Conservation (phyloP, 1,139 yeast genomes). For the Taiozyma onychis region DNA sequence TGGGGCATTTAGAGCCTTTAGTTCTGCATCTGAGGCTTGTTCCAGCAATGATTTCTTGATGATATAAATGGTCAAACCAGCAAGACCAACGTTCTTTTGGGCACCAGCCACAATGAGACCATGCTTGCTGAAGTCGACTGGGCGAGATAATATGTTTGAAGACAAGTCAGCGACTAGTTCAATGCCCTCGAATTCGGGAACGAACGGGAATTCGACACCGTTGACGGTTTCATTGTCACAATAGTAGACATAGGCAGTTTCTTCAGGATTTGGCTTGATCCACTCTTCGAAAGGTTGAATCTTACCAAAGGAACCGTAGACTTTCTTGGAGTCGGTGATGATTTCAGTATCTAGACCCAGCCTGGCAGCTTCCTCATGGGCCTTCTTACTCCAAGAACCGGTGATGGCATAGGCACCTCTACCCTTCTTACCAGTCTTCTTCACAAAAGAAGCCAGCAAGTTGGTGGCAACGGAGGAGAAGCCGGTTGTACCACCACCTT, state of each 20-base stretch:
- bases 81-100: constrained; percentile 94
- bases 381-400: constrained; percentile 90
- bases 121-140: constrained; percentile 73
- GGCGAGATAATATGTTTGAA: constrained; percentile 80
- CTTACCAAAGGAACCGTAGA: constrained; percentile 51
- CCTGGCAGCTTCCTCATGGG: constrained; percentile 80
- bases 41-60: constrained; percentile 74
- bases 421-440: constrained; percentile 64
- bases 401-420: constrained; percentile 85
- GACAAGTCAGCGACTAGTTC: constrained; percentile 94
- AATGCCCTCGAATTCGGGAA: constrained; percentile 51
- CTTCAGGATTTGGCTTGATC: constrained; percentile 41
- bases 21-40: constrained; percentile 58
- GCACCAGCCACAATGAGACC: constrained; percentile 96
- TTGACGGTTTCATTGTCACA: constrained; percentile 97
- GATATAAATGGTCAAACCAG: constrained; percentile 89
- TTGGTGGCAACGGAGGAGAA: constrained; percentile 86
- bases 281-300: constrained; percentile 69
- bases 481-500: constrained; percentile 97
- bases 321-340: constrained; percentile 58
- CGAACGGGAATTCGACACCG: constrained; percentile 75
- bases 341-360: constrained; percentile 73
- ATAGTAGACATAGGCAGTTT: constrained; percentile 78
- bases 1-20: constrained; percentile 57
- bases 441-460: constrained; percentile 67